These are phyloP conservation scores for Scutellaria baicalensis DNA, from an alignment of 257 asterid genomes.

Conservation along the genomic window DNA sequence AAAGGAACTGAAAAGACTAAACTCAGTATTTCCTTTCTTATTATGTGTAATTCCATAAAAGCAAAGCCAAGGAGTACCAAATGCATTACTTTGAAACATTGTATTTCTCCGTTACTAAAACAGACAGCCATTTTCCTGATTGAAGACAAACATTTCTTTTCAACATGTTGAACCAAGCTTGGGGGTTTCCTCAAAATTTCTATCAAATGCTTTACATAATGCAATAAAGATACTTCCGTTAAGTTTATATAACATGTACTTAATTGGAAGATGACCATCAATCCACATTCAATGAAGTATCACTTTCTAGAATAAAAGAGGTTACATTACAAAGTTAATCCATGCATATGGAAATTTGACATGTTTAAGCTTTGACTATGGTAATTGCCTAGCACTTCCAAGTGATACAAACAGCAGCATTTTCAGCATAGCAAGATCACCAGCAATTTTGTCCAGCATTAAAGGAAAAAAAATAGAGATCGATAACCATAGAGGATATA, in stretches of 20 bases:
- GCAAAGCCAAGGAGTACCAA: background rate
- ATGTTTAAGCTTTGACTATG: background rate
- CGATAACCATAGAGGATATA: background rate
- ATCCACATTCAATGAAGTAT: background rate
- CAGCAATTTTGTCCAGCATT: background rate
- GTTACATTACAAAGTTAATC: background rate
- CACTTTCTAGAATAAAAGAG: background rate
- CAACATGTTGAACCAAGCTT: background rate
- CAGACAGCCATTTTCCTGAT: background rate
- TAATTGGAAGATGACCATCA: background rate
- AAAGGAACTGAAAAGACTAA: background rate
- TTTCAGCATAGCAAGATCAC: background rate
- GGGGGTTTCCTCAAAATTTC: background rate
- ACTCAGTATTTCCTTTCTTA: background rate
- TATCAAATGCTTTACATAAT: background rate
- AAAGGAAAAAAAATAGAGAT: background rate
- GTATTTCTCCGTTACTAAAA: background rate
- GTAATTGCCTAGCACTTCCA: background rate
- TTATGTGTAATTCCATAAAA: background rate
- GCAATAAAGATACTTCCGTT: background rate
- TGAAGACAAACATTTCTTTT: background rate
- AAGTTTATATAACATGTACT: background rate
- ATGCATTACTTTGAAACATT: background rate
- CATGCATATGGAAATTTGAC: background rate
- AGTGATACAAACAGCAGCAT: background rate